Evolutionary conservation across 257 asterid species (phyloP), one percentile per base, ranked within the genome.

Genomic region (Solanum sparsipilum): DNA sequence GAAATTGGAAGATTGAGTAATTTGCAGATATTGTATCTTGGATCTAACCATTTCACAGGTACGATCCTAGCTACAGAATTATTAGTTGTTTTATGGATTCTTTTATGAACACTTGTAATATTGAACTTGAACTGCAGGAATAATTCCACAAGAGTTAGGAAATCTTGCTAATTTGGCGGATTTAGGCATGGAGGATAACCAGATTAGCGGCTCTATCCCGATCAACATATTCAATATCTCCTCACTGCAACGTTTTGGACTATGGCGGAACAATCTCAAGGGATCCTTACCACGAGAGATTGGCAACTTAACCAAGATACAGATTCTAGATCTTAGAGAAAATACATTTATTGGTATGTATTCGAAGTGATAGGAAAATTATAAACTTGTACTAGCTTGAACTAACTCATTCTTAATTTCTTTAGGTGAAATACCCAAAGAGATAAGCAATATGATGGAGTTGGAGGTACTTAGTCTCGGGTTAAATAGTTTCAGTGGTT

Each of bases 281-380:
- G 90, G 90, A 82, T 1, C 11, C 86, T 71, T 90, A 71, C 88
- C 89, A 71, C 86, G 32, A 23, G 86, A 71, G 20, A 83, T 92
- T 34, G 91, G 90, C 4, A 90, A 92, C 52, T 86, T 88, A 27
- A 90, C 91, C 70, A 86, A 58, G 86, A 81, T 92, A 13, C 83
- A 56, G 10, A 31, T 31, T 13, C 31, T 90, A 73, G 29, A 79
- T 56, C 85, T 88, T 72, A 18, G 7, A 4, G 44, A 34, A 73
- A 73, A 73, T 73, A 6, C 3, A 6, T 34, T 73, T 20, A 73
- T 0, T 9, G 48, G 82, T 73, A 73, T 1, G 48, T 35, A 35
- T 21, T 20, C 29, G 6, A 73, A 72, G 7, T 18, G 23, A 34
- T 71, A 15, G 76, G 1, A 15, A 71, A 71, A 31, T 15, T 13